Conservation (phyloP, 2,329 filamentous ascomycete genomes). For the Aspergillus novofumigatus region DNA sequence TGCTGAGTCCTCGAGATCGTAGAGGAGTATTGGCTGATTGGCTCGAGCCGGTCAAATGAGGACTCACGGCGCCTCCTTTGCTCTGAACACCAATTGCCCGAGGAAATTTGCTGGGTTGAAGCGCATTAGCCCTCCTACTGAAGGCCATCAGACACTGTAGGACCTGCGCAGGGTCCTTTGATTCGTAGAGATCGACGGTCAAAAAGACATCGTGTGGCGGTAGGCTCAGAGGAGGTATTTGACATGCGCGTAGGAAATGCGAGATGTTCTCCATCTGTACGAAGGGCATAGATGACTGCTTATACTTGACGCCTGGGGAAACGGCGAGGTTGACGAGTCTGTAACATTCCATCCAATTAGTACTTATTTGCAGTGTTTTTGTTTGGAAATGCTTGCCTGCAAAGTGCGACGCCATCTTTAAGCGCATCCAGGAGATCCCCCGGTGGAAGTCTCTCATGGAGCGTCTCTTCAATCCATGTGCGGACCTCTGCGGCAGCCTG, state of each 20-base stretch:
- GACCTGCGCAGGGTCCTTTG: slow-evolving; percentile 94
- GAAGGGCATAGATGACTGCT: slow-evolving; percentile 91
- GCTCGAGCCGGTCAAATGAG: slow-evolving; percentile 62
- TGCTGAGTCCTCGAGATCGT: slow-evolving; percentile 49
- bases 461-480: slow-evolving; percentile 75
- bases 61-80: slow-evolving; percentile 57
- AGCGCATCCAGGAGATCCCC: slow-evolving; percentile 79
- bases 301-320: slow-evolving; percentile 79
- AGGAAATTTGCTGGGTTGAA: slow-evolving; percentile 71
- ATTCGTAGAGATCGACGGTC: slow-evolving; percentile 92
- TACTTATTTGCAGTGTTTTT: background rate
- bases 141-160: slow-evolving; percentile 89
- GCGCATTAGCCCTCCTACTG: slow-evolving; percentile 74
- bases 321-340: slow-evolving; percentile 80
- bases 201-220: slow-evolving; percentile 94
- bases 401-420: slow-evolving; percentile 87
- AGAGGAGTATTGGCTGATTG: slow-evolving; percentile 40
- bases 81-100: slow-evolving; percentile 70
- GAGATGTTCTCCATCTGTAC: slow-evolving; percentile 99
- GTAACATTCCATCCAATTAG: slow-evolving; percentile 20
- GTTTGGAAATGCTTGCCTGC: slow-evolving; percentile 62
- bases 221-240: slow-evolving; percentile 77
- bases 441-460: slow-evolving; percentile 68
- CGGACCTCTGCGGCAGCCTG: slow-evolving; percentile 81
- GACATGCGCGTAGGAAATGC: slow-evolving; percentile 86